Conservation (phyloP, 208 protist species). For the Trichomonas tenax region DNA sequence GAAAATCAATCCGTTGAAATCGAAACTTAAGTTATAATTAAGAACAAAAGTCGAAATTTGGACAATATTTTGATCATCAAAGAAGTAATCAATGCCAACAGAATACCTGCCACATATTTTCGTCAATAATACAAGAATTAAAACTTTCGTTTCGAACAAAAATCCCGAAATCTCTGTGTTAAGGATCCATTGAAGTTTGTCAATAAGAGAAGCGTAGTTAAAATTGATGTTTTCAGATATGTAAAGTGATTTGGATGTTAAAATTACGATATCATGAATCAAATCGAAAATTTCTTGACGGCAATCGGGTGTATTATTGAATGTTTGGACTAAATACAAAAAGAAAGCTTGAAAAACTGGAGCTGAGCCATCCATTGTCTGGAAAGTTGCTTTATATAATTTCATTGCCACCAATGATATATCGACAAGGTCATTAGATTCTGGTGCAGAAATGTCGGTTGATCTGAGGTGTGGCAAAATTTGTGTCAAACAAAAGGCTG, state of each 20-base stretch:
- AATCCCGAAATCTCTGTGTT: neutral
- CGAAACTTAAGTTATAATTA: neutral
- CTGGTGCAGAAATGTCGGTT: neutral
- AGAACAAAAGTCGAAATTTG: neutral
- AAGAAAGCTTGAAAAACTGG: neutral
- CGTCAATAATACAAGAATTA: neutral
- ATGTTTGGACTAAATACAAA: neutral
- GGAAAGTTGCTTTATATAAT: neutral
- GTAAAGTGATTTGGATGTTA: neutral
- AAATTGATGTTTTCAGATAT: neutral
- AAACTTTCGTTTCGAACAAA: neutral
- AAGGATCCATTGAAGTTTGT: neutral
- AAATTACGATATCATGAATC: neutral
- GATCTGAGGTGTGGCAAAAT: neutral
- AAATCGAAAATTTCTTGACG: neutral
- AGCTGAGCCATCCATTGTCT: neutral
- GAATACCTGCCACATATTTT: neutral
- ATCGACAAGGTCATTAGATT: neutral
- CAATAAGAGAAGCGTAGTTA: neutral
- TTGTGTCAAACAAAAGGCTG: neutral
- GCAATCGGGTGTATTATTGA: neutral
- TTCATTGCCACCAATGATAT: neutral
- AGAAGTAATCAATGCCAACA: neutral
- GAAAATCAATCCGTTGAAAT: neutral
- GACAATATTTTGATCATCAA: neutral